These are phyloP conservation scores for Xylaria palmicola DNA, from an alignment of 495 filamentous ascomycete genomes.

Conservation along the genomic window DNA sequence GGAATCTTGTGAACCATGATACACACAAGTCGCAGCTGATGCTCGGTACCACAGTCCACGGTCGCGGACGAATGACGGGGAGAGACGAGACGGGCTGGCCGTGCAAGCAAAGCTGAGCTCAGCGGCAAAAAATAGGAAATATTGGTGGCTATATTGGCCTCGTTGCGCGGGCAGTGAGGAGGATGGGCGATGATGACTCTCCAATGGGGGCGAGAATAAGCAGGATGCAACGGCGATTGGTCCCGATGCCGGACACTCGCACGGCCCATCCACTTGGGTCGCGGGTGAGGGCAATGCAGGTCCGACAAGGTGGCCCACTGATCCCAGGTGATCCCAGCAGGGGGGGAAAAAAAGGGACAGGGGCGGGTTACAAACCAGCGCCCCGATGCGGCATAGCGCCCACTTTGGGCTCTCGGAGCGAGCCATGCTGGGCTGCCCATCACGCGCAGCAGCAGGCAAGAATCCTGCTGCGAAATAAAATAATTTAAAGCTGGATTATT, in stretches of 20 bases:
- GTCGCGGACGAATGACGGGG: neutral
- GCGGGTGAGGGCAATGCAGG: constrained; percentile 14
- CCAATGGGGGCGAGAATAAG: constrained; percentile 6
- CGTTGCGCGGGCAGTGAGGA: neutral
- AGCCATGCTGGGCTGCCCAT: constrained; percentile 16
- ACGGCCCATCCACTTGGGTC: constrained; percentile 4
- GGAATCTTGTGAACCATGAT: neutral
- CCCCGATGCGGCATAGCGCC: constrained; percentile 23
- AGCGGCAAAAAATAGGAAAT: neutral
- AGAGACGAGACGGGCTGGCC: neutral
- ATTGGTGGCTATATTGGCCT: neutral
- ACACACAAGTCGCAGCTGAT: neutral
- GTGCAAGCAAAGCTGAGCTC: constrained; percentile 2
- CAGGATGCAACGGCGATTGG: constrained; percentile 1
- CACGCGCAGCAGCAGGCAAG: constrained; percentile 18
- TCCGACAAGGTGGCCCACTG: neutral
- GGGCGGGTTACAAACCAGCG: neutral
- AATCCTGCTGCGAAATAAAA: constrained; percentile 28
- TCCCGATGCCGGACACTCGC: neutral
- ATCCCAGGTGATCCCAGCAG: neutral
- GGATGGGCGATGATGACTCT: neutral
- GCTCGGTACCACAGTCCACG: neutral
- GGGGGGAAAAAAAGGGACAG: neutral
- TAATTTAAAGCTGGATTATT: constrained; percentile 33
- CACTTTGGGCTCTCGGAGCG: constrained; percentile 11